Evolutionary conservation across 1,284 basidiomycete species (phyloP).

Genomic region (Sanghuangporus baumii): DNA sequence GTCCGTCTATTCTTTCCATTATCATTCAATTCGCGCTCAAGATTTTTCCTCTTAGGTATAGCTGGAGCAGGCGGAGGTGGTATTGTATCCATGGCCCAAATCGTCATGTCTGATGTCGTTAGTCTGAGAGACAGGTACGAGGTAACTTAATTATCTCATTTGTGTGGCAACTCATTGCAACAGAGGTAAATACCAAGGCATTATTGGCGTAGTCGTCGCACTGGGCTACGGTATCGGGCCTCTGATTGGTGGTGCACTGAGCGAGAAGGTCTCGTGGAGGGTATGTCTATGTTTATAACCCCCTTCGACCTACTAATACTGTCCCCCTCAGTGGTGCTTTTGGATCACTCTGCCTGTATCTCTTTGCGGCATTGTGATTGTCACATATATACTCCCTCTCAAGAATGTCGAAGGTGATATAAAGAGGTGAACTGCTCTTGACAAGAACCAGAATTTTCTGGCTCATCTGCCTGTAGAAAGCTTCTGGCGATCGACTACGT

Average conservation of each 20-base stretch:
- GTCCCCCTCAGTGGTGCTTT: conserved; percentile 45
- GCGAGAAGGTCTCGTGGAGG: conserved; percentile 57
- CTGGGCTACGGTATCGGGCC: conserved; percentile 50
- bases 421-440: conserved; percentile 30
- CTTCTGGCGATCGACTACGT: conserved; percentile 65
- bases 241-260: conserved; percentile 50
- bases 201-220: conserved; percentile 49
- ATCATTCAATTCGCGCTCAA: neutral
- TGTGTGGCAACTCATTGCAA: neutral
- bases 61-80: conserved; percentile 67
- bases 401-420: conserved; percentile 58
- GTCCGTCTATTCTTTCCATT: conserved; percentile 6
- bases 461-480: conserved; percentile 36
- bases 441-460: neutral
- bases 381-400: conserved; percentile 59
- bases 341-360: conserved; percentile 65
- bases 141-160: neutral
- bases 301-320: neutral
- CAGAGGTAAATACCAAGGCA: conserved; percentile 63
- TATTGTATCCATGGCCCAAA: conserved; percentile 59
- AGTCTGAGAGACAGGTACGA: conserved; percentile 50
- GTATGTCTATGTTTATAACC: conserved; percentile 34
- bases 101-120: conserved; percentile 61
- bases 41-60: conserved; percentile 27
- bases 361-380: conserved; percentile 43